Percentiles rank a stretch among this genome's conserved stretches.
Evolutionary conservation across 352 stramenopile genomes (phyloP).

Genomic region (Pythium myriotylum): DNA sequence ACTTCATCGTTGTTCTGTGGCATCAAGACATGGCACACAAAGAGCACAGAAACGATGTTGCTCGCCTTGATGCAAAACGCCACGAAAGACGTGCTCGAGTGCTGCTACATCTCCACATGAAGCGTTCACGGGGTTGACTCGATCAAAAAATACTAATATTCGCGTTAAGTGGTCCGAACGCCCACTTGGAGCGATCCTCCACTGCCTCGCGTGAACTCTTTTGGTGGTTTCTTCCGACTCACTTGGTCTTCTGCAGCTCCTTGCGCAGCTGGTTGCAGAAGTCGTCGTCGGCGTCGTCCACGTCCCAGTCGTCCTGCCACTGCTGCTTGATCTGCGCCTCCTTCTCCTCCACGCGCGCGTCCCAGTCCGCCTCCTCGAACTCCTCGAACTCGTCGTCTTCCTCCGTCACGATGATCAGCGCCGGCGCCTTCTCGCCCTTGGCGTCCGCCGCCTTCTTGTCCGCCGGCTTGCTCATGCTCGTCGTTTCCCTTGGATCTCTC

Average conservation of each 20-base stretch:
- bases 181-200: neutral
- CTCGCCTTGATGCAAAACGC: no score
- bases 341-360: constrained; percentile 73
- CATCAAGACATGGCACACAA: no score
- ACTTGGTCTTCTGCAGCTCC: constrained; percentile 88
- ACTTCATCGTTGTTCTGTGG: no score
- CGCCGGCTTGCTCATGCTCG: constrained; percentile 13
- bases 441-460: constrained; percentile 26
- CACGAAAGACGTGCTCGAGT: no score
- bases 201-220: no score
- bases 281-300: constrained; percentile 91
- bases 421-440: constrained; percentile 56
- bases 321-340: constrained; percentile 87
- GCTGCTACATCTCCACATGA: no score
- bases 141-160: constrained; percentile 8
- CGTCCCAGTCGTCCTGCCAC: constrained; percentile 94
- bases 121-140: no score
- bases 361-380: constrained; percentile 85
- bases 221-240: no score
- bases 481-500: constrained; percentile 1
- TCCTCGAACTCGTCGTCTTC: constrained; percentile 91
- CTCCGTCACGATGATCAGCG: constrained; percentile 82
- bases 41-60: no score
- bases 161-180: neutral
- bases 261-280: constrained; percentile 92